A percentile compares a stretch with the other conserved stretches of the same genome.
These are phyloP conservation scores for Cenchrus fungigraminus DNA, from an alignment of 176 grass and related monocot species.

Conservation along the genomic window DNA sequence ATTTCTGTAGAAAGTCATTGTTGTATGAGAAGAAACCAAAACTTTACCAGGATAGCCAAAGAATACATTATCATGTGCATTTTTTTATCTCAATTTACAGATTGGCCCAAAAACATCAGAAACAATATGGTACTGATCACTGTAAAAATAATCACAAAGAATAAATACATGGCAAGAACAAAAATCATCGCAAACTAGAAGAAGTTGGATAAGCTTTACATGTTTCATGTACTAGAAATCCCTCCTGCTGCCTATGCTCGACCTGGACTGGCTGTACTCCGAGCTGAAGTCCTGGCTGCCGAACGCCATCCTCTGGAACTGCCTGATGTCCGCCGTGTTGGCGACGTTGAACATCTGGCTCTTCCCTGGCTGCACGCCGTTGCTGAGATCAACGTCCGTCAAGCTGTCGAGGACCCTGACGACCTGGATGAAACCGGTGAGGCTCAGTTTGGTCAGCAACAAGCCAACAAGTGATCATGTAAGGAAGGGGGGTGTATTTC, in stretches of 20 bases:
- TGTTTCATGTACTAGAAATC: conserved; percentile 47
- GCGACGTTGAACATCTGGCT: conserved; percentile 80
- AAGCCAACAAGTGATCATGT: background rate
- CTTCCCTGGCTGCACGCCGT: conserved; percentile 81
- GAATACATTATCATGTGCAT: conserved; percentile 13
- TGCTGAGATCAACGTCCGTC: conserved; percentile 79
- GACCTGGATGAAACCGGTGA: conserved; percentile 47
- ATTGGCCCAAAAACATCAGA: background rate
- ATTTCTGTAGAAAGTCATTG: background rate
- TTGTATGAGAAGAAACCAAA: background rate
- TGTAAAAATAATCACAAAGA: background rate
- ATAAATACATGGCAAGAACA: conserved; percentile 8
- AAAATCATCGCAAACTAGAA: background rate
- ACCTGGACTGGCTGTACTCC: conserved; percentile 58
- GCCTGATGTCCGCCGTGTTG: conserved; percentile 72
- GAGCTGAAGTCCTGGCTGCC: conserved; percentile 92
- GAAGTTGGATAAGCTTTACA: background rate
- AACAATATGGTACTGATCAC: conserved; percentile 10
- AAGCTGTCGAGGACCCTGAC: conserved; percentile 80
- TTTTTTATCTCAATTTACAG: conserved; percentile 22
- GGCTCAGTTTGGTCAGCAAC: background rate
- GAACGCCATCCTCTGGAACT: conserved; percentile 87
- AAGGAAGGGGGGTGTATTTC: background rate
- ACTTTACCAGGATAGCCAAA: background rate
- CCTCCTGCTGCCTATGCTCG: conserved; percentile 50